Conservation (phyloP, 1,139 yeast species). For the Hyphopichia wangnamkhiaoensis region DNA sequence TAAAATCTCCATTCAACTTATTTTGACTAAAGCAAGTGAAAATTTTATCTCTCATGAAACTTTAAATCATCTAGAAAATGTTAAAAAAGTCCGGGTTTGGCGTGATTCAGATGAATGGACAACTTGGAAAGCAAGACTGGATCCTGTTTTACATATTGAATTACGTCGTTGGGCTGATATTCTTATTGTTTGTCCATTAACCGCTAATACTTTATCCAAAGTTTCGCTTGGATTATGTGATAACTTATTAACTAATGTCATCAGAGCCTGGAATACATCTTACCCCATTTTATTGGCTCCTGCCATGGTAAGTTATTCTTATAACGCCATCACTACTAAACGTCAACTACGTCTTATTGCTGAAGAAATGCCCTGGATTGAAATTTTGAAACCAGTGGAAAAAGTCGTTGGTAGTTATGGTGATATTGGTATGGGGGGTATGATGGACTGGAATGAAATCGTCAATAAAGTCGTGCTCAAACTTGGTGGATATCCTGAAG, state of each 20-base stretch:
- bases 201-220: conserved; percentile 90
- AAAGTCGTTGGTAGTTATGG: conserved; percentile 92
- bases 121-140: conserved; percentile 81
- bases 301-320: conserved; percentile 90
- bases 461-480: conserved; percentile 82
- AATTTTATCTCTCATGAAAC: conserved; percentile 71
- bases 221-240: conserved; percentile 89
- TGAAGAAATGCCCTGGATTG: conserved; percentile 92
- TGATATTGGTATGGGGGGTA: conserved; percentile 93
- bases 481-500: conserved; percentile 87
- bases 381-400: conserved; percentile 85
- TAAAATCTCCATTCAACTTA: conserved; percentile 74
- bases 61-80: conserved; percentile 34
- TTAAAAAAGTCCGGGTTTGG: conserved; percentile 68
- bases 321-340: conserved; percentile 83
- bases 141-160: conserved; percentile 92
- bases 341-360: conserved; percentile 72
- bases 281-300: conserved; percentile 90
- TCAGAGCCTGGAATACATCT: conserved; percentile 90
- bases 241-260: conserved; percentile 80
- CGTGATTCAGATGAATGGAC: conserved; percentile 90
- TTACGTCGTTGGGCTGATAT: conserved; percentile 95
- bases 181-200: conserved; percentile 80
- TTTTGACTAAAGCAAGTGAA: conserved; percentile 81
- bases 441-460: conserved; percentile 90